Evolutionary conservation across 768 basidiomycete species (phyloP).

Genomic region (Tylopilus intermedius): DNA sequence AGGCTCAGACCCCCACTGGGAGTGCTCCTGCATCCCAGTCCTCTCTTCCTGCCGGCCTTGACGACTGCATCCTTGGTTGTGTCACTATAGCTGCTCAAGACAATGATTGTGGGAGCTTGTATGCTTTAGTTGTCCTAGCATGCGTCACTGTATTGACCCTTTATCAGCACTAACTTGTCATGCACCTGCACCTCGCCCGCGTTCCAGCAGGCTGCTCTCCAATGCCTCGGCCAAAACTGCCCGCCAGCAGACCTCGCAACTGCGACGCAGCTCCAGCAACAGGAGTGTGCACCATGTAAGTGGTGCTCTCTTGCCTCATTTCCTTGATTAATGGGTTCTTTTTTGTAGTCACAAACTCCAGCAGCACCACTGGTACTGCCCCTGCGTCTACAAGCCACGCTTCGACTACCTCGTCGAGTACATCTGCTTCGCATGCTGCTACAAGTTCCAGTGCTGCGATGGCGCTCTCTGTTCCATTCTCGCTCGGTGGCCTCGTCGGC

Average conservation of each 20-base stretch:
- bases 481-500: constrained; percentile 17
- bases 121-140: background rate
- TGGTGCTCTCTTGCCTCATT: background rate
- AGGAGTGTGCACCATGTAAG: constrained; percentile 31
- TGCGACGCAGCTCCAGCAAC: constrained; percentile 29
- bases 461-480: constrained; percentile 11
- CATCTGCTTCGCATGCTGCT: background rate
- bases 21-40: constrained; percentile 1
- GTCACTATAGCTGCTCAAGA: background rate
- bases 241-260: constrained; percentile 25
- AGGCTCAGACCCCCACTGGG: constrained; percentile 14
- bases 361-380: background rate
- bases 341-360: background rate
- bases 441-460: constrained; percentile 15
- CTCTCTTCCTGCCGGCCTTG: constrained; percentile 2
- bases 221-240: constrained; percentile 36
- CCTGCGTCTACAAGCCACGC: too few species aligned
- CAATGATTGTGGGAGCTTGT: constrained; percentile 14
- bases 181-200: constrained; percentile 37
- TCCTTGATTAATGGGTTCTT: background rate
- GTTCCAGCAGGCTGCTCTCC: constrained; percentile 33
- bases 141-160: background rate
- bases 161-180: constrained; percentile 32
- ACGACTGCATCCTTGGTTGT: constrained; percentile 12
- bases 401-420: too few species aligned